Conservation (phyloP, 352 stramenopile species). For the Pythium periplocum region DNA sequence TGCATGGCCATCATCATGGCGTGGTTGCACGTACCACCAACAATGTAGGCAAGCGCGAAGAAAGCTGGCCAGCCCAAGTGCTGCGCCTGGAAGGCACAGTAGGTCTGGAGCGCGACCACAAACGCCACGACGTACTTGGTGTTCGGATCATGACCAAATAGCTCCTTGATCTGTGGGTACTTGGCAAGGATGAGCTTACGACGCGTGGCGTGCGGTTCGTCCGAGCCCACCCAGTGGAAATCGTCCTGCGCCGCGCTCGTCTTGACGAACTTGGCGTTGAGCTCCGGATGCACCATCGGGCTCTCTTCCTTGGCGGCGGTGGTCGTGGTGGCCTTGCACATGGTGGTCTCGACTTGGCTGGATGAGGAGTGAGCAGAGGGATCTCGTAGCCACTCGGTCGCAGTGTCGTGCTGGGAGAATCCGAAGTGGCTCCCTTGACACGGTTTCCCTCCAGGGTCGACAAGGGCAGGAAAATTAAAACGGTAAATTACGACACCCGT, state of each 20-base stretch:
- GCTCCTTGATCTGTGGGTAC: conserved; percentile 88
- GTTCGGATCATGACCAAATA: conserved; percentile 80
- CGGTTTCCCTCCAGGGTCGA: conserved; percentile 9
- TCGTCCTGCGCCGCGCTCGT: conserved; percentile 43
- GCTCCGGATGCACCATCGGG: conserved; percentile 17
- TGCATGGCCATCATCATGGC: conserved; percentile 95
- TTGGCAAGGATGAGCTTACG: conserved; percentile 82
- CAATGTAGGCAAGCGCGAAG: conserved; percentile 68
- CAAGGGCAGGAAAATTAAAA: background rate
- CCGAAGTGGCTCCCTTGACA: conserved; percentile 12
- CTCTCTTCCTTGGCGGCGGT: conserved; percentile 32
- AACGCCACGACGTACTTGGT: conserved; percentile 84
- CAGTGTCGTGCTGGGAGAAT: conserved; percentile 3
- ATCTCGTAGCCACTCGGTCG: background rate
- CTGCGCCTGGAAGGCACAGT: conserved; percentile 62
- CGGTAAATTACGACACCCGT: conserved; percentile 12
- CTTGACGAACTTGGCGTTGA: conserved; percentile 40
- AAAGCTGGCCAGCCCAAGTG: conserved; percentile 60
- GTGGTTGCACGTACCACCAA: conserved; percentile 93
- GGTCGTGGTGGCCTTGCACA: conserved; percentile 22
- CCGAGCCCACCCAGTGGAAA: conserved; percentile 81
- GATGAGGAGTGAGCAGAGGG: background rate
- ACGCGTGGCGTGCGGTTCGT: conserved; percentile 86
- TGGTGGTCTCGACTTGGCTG: conserved; percentile 6
- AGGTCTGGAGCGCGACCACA: conserved; percentile 80